Percentiles rank a stretch among this genome's conserved stretches.
Evolutionary conservation across 331 rosid species (phyloP).

Genomic region (Quercus phellos): DNA sequence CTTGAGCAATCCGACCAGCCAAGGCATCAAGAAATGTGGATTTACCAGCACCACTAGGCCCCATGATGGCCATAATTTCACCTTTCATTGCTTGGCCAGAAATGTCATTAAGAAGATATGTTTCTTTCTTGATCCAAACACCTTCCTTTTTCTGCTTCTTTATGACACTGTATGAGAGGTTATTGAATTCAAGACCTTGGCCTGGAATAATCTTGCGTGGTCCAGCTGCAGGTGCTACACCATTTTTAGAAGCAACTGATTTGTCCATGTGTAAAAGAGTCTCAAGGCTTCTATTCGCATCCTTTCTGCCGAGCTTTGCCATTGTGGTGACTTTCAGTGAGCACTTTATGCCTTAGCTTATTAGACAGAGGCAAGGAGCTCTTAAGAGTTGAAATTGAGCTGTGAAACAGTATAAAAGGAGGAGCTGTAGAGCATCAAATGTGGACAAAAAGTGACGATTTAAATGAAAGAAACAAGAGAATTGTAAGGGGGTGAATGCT

Average conservation of each 20-base stretch:
- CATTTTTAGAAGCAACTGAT: slow-evolving; percentile 20
- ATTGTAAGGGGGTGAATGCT: background rate
- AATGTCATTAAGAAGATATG: slow-evolving; percentile 74
- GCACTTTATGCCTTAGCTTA: slow-evolving; percentile 15
- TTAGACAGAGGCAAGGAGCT: slow-evolving; percentile 5
- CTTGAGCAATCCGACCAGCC: slow-evolving; percentile 78
- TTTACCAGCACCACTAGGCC: slow-evolving; percentile 97
- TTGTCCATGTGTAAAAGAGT: slow-evolving; percentile 47
- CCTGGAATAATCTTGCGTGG: slow-evolving; percentile 42
- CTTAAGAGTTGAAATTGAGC: slow-evolving; percentile 20
- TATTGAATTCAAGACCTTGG: slow-evolving; percentile 61
- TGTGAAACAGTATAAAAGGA: slow-evolving; percentile 25
- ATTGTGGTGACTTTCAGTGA: slow-evolving; percentile 24
- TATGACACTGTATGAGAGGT: slow-evolving; percentile 54
- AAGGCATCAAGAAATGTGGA: slow-evolving; percentile 88
- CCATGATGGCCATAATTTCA: slow-evolving; percentile 83
- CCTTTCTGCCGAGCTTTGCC: slow-evolving; percentile 30
- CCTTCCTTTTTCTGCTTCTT: slow-evolving; percentile 77
- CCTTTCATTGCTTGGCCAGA: slow-evolving; percentile 74
- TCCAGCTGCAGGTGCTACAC: slow-evolving; percentile 19
- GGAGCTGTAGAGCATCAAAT: slow-evolving; percentile 3
- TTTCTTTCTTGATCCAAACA: slow-evolving; percentile 57
- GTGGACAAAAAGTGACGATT: slow-evolving; percentile 33
- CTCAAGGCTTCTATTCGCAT: slow-evolving; percentile 45
- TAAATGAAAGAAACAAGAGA: slow-evolving; percentile 20